Evolutionary conservation across 1,284 basidiomycete genomes (phyloP), one percentile per base, ranked within the genome.

Genomic region (Schizopora paradoxa): DNA sequence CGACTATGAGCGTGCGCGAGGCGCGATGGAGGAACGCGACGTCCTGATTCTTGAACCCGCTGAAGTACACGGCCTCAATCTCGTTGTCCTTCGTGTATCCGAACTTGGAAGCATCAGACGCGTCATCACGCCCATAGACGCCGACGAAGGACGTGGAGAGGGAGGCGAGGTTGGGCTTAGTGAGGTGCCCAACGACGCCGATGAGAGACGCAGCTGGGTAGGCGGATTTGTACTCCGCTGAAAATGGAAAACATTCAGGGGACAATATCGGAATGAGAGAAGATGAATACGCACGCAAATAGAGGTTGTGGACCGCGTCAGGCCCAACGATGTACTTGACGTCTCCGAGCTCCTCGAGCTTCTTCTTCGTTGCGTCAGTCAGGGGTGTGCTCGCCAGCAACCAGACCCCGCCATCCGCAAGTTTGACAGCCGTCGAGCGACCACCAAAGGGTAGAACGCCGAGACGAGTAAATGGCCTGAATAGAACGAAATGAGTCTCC

Each of bases 381-480:
- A 91, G 66, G 0, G 89, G 86, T 2, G 90, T 90, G 1, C 89
- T 93, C 1, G 90, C 91, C 25, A 95, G 72, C 1, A 96, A 70
- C 80, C 91, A 94, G 19, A 96, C 79, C 3, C 77, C 81, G 14
- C 83, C 81, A 45, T 76, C 72, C 38, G 66, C 66, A 46, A 96
- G 68, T 64, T 76, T 82, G 59, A 96, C 72, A 1, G 91, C 92
- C 0, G 89, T 95, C 1, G 86, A 86, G 35, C 91, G 70, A 18
- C 89, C 88, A 1, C 91, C 91, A 21, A 91, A 66, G 3, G 85
- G 86, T 26, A 90, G 54, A 7, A 86, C 27, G 8, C 66, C 63
- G 14, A 54, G 77, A n/a, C 86, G 76, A 11, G 77, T 57, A 55
- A 88, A 88, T 0, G 86, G 83, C 29, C 82, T 86, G 52, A 34